Evolutionary conservation across 176 grass and related monocot genomes (phyloP).

Genomic region (Melocanna baccifera): DNA sequence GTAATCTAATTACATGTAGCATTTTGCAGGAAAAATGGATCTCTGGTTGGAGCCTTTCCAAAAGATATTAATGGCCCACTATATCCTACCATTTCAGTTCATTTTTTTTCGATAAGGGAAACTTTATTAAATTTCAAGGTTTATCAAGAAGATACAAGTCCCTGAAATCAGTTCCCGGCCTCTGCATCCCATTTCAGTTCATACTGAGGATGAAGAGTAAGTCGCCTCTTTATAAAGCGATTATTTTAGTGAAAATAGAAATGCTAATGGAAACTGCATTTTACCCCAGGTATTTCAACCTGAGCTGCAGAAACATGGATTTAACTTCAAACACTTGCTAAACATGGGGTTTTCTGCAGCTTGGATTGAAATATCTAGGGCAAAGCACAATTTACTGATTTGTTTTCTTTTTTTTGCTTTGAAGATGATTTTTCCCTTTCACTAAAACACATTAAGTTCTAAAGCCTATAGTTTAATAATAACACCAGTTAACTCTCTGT

Average conservation of each 20-base stretch:
- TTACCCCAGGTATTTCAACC: neutral
- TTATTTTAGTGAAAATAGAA: constrained; percentile 2
- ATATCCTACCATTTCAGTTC: too few relatives aligned
- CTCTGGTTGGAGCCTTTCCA: constrained; percentile 56
- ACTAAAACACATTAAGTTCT: neutral
- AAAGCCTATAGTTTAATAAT: neutral
- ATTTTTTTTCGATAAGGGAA: too few relatives aligned
- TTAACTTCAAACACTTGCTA: neutral
- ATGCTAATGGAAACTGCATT: constrained; percentile 13
- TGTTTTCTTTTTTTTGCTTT: neutral
- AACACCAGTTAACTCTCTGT: neutral
- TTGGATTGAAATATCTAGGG: constrained; percentile 7
- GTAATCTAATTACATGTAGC: constrained; percentile 2
- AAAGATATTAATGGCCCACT: constrained; percentile 78
- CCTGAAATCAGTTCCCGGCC: too few relatives aligned
- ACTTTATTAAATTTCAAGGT: too few relatives aligned
- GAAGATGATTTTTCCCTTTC: neutral
- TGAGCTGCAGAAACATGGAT: neutral
- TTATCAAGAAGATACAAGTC: too few relatives aligned
- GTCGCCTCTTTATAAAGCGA: constrained; percentile 16
- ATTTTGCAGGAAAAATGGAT: constrained; percentile 81
- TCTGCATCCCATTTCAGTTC: constrained; percentile 86
- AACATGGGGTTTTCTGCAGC: neutral
- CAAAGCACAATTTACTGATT: neutral
- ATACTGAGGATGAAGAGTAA: constrained; percentile 91